These are phyloP conservation scores for Lyophyllum semitale DNA, from an alignment of 768 basidiomycete species.

Conservation along the genomic window DNA sequence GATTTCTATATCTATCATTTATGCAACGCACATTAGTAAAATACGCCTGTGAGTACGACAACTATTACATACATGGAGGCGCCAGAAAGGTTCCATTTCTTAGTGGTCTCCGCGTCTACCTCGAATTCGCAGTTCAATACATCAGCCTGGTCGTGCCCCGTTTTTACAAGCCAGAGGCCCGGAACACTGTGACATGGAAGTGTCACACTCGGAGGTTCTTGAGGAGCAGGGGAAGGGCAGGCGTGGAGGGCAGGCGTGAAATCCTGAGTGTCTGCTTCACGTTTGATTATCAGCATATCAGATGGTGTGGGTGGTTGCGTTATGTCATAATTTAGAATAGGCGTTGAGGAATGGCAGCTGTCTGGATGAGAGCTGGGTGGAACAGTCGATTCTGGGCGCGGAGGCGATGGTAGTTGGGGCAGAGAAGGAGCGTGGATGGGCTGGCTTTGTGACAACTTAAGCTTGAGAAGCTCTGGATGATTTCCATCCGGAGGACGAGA, in stretches of 20 bases:
- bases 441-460: neutral
- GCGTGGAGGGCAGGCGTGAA: neutral
- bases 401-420: neutral
- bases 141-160: constrained; percentile 30
- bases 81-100: constrained; percentile 31
- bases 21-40: neutral
- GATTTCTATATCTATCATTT: neutral
- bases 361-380: neutral
- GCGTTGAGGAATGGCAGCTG: neutral
- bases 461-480: neutral
- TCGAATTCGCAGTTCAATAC: constrained; percentile 37
- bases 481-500: constrained; percentile 2
- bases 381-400: neutral
- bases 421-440: neutral
- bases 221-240: neutral
- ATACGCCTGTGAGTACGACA: neutral
- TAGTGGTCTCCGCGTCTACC: constrained; percentile 35
- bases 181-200: constrained; percentile 36
- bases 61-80: constrained; percentile 13
- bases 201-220: neutral
- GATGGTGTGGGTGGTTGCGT: neutral
- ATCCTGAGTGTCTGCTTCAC: constrained; percentile 9
- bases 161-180: constrained; percentile 41
- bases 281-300: neutral
- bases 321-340: neutral